Evolutionary conservation across 2,329 filamentous ascomycete species (phyloP).

Genomic region (Diaporthe eres): DNA sequence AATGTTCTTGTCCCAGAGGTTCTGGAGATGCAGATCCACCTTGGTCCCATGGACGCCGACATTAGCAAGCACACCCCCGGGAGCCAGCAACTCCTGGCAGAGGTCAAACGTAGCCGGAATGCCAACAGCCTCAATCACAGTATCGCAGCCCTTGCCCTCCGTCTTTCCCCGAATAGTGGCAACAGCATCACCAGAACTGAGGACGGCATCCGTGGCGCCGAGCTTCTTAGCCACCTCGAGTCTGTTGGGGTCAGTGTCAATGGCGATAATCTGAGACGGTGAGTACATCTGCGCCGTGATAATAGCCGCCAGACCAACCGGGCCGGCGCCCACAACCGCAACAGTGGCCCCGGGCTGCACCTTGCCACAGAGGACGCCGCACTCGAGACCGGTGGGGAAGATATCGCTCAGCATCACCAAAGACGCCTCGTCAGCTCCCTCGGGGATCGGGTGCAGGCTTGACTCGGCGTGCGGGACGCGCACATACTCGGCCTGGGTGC

Average conservation of each 20-base stretch:
- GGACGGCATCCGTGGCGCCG: constrained; percentile 60
- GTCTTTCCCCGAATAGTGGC: constrained; percentile 59
- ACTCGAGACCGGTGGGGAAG: constrained; percentile 69
- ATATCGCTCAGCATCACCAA: constrained; percentile 69
- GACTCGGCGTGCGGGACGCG: constrained; percentile 65
- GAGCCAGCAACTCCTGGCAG: constrained; percentile 66
- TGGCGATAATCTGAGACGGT: constrained; percentile 63
- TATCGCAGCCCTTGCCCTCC: constrained; percentile 66
- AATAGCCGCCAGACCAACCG: constrained; percentile 68
- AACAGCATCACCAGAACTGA: constrained; percentile 50
- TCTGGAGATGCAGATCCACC: constrained; percentile 65
- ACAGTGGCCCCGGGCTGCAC: constrained; percentile 67
- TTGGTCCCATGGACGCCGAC: constrained; percentile 70
- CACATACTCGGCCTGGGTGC: constrained; percentile 71
- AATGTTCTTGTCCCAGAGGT: constrained; percentile 68
- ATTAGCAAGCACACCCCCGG: constrained; percentile 69
- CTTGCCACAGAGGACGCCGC: constrained; percentile 65
- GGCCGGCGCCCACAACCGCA: constrained; percentile 68
- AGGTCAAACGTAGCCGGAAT: constrained; percentile 66
- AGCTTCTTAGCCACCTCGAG: constrained; percentile 62
- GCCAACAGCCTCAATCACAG: constrained; percentile 71
- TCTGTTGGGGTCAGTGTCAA: constrained; percentile 65
- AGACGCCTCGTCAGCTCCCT: constrained; percentile 56
- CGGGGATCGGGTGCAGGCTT: constrained; percentile 61
- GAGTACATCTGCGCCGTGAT: constrained; percentile 69